Evolutionary conservation across 1,284 basidiomycete species (phyloP).

Genomic region (Heterobasidion annosum): DNA sequence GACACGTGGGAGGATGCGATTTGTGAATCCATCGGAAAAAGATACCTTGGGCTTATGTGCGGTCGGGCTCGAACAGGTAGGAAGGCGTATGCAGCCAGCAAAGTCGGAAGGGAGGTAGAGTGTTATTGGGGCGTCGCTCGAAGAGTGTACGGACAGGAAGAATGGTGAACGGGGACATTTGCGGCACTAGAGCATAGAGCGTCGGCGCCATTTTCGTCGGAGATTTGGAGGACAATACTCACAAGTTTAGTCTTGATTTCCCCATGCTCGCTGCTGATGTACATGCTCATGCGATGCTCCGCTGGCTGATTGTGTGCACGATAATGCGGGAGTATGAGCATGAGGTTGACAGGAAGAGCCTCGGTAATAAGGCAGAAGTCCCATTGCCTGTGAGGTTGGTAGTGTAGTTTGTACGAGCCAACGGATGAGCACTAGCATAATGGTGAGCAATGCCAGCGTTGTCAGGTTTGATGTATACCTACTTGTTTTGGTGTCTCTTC

Average conservation of each 20-base stretch:
- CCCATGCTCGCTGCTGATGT: constrained; percentile 38
- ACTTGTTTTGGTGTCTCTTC: constrained; percentile 5
- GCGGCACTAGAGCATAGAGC: constrained; percentile 42
- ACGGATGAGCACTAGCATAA: constrained; percentile 2
- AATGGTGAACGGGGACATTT: constrained; percentile 53
- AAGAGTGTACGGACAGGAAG: constrained; percentile 51
- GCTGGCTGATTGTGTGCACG: constrained; percentile 63
- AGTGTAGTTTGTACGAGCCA: constrained; percentile 51
- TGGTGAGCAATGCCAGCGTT: background rate
- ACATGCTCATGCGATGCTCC: constrained; percentile 61
- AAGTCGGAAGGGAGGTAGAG: constrained; percentile 74
- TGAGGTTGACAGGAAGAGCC: constrained; percentile 46
- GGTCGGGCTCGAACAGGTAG: constrained; percentile 14
- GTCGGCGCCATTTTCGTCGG: constrained; percentile 2
- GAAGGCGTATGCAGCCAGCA: constrained; percentile 51
- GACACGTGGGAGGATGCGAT: constrained; percentile 55
- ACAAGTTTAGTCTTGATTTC: constrained; percentile 66
- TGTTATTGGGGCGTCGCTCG: constrained; percentile 49
- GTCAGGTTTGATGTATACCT: background rate
- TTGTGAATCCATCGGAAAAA: constrained; percentile 65
- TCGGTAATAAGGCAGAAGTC: constrained; percentile 51
- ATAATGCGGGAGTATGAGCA: constrained; percentile 65
- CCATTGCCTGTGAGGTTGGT: constrained; percentile 42
- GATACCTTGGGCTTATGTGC: constrained; percentile 28
- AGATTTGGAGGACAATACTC: constrained; percentile 18